phyloP scores from a whole-genome alignment of 768 basidiomycete species.

The Pholiota molesta region DNA sequence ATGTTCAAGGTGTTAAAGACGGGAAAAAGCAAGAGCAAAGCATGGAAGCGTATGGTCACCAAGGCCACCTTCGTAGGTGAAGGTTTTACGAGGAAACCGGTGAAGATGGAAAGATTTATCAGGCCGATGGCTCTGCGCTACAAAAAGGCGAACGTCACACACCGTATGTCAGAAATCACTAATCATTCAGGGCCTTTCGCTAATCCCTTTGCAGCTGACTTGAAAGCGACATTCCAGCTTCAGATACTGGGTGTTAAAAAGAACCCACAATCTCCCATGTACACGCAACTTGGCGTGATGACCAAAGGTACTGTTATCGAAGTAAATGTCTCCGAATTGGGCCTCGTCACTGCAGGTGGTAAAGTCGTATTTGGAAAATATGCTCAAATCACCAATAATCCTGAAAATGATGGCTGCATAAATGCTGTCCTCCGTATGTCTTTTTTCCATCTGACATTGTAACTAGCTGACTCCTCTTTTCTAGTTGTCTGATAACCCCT shows the following conservation, averaged over 20 bases:
- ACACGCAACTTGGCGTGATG: slow-evolving; percentile 93
- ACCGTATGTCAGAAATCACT: slow-evolving; percentile 63
- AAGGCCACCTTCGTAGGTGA: slow-evolving; percentile 99
- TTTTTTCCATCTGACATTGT: slow-evolving; percentile 5
- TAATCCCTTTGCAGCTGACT: slow-evolving; percentile 63
- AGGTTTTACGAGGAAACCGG: slow-evolving; percentile 96
- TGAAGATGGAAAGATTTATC: slow-evolving; percentile 98
- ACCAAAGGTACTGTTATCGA: slow-evolving; percentile 99
- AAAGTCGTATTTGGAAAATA: slow-evolving; percentile 95
- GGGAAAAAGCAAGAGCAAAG: slow-evolving; percentile 93
- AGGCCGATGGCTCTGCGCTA: slow-evolving; percentile 97
- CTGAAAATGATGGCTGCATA: slow-evolving; percentile 96
- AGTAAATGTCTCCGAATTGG: slow-evolving; percentile 98
- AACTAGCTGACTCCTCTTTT: slow-evolving; percentile 10
- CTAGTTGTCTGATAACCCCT: slow-evolving; percentile 30
- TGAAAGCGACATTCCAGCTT: slow-evolving; percentile 98
- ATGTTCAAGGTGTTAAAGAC: slow-evolving; percentile 99
- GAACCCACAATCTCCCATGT: slow-evolving; percentile 99
- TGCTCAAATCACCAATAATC: slow-evolving; percentile 92
- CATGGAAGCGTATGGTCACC: slow-evolving; percentile 99
- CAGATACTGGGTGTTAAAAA: slow-evolving; percentile 99
- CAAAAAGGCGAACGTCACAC: slow-evolving; percentile 98
- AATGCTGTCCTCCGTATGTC: slow-evolving; percentile 89
- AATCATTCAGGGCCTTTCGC: neutral
- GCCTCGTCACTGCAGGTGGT: slow-evolving; percentile 96